These are phyloP conservation scores for Diaporthe aspalathi DNA, from an alignment of 2,329 filamentous ascomycete genomes.

Conservation along the genomic window DNA sequence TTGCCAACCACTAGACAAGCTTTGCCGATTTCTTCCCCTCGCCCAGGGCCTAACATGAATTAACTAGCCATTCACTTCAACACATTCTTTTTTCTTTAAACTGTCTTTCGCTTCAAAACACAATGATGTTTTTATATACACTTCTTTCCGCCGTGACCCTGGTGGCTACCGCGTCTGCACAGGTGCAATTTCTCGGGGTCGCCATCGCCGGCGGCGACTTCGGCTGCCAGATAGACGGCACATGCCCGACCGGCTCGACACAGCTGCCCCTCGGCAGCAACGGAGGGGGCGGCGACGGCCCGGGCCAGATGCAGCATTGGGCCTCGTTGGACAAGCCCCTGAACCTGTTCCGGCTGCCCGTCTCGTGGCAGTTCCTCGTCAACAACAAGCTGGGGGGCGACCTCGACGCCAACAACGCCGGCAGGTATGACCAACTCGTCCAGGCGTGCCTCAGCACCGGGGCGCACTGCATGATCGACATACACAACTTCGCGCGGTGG, in stretches of 20 bases:
- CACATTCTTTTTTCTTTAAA: background rate
- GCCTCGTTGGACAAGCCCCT: conserved; percentile 60
- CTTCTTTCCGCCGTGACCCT: background rate
- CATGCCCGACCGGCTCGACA: conserved; percentile 49
- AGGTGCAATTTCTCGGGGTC: conserved; percentile 45
- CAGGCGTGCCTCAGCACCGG: conserved; percentile 61
- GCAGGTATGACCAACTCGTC: conserved; percentile 60
- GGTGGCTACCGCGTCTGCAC: conserved; percentile 24
- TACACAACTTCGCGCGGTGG: conserved; percentile 60
- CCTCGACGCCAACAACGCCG: conserved; percentile 55
- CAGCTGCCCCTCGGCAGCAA: conserved; percentile 23
- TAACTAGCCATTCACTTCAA: background rate
- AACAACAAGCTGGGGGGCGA: conserved; percentile 55
- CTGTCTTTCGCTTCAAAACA: conserved; percentile 5
- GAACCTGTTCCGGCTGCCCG: conserved; percentile 67
- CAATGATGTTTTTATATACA: background rate
- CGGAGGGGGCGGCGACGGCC: conserved; percentile 41
- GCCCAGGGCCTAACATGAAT: conserved; percentile 11
- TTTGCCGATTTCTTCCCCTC: background rate
- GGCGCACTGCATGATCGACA: conserved; percentile 61
- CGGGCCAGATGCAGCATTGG: conserved; percentile 68
- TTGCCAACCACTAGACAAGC: conserved; percentile 1
- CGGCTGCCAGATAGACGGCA: conserved; percentile 55
- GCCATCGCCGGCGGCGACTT: conserved; percentile 63
- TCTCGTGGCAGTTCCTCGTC: conserved; percentile 65